phyloP scores from a whole-genome alignment of 2,329 filamentous ascomycete species.

The Aspergillus intermedius region DNA sequence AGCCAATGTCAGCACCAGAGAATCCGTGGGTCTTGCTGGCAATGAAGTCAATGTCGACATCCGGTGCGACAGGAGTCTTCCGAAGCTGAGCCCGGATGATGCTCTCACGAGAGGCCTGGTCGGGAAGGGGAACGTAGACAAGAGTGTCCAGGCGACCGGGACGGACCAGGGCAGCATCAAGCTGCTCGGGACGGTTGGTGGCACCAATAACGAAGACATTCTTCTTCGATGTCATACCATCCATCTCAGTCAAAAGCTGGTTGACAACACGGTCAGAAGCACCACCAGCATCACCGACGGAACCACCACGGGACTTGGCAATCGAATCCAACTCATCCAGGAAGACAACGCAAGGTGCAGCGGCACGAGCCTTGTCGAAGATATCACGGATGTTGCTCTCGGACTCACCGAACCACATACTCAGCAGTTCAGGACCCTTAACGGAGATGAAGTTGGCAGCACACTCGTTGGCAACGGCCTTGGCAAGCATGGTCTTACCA shows the following conservation, averaged over 20 bases:
- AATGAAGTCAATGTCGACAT: conserved; percentile 87
- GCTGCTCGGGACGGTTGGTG: conserved; percentile 96
- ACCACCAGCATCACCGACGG: conserved; percentile 90
- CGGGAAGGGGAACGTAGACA: conserved; percentile 94
- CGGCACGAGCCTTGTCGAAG: conserved; percentile 98
- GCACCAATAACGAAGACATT: conserved; percentile 99
- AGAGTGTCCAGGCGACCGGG: conserved; percentile 97
- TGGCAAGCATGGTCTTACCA: conserved; percentile 99
- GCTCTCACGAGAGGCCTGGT: conserved; percentile 78
- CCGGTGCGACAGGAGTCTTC: conserved; percentile 86
- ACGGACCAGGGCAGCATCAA: conserved; percentile 95
- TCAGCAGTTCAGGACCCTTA: conserved; percentile 95
- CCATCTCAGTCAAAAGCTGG: conserved; percentile 99
- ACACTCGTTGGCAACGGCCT: conserved; percentile 98
- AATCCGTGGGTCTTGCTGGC: conserved; percentile 97
- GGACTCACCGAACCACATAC: conserved; percentile 99
- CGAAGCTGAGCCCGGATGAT: conserved; percentile 95
- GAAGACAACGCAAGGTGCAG: conserved; percentile 97
- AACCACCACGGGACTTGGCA: conserved; percentile 97
- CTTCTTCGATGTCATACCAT: conserved; percentile 99
- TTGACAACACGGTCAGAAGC: conserved; percentile 99
- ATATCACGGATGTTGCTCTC: conserved; percentile 99
- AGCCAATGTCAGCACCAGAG: conserved; percentile 98
- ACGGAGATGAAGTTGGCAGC: conserved; percentile 99
- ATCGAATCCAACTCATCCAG: conserved; percentile 98